phyloP scores from a whole-genome alignment of 1,139 yeast genomes.

The Blastobotrys raffinosifermentans region DNA sequence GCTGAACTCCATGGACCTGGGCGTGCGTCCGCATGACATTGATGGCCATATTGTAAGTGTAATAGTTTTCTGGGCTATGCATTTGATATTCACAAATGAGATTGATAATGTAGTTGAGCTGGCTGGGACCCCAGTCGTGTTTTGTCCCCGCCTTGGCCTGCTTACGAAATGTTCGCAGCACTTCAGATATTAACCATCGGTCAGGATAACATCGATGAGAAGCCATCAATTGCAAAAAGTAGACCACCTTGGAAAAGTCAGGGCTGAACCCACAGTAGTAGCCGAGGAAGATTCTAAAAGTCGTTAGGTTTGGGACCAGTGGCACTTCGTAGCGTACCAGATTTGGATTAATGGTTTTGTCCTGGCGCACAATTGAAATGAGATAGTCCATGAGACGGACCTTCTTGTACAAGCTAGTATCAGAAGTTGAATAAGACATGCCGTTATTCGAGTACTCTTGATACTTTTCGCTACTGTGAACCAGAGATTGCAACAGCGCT shows the following conservation, averaged over 20 bases:
- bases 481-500: slow-evolving; percentile 5
- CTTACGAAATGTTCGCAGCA: slow-evolving; percentile 10
- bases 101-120: not conserved
- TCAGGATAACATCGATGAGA: slow-evolving; percentile 11
- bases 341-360: not conserved
- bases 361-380: slow-evolving; percentile 4
- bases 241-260: slow-evolving; percentile 10
- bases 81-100: slow-evolving; percentile 1
- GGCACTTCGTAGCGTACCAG: slow-evolving; percentile 13
- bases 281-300: slow-evolving; percentile 14
- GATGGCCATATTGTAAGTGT: slow-evolving; percentile 1
- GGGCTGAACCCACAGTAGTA: slow-evolving; percentile 12
- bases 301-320: slow-evolving; percentile 13
- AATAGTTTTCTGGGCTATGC: not conserved
- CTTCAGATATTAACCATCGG: slow-evolving; percentile 6
- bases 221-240: slow-evolving; percentile 7
- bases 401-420: slow-evolving; percentile 9
- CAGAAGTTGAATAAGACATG: no score
- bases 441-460: no score
- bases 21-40: not conserved
- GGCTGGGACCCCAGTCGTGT: not conserved
- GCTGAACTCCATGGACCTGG: not conserved
- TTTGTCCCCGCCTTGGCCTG: slow-evolving; percentile 2
- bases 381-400: slow-evolving; percentile 15
- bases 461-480: no score